phyloP scores from a whole-genome alignment of 208 protist genomes.

The Acanthamoeba healyi region DNA sequence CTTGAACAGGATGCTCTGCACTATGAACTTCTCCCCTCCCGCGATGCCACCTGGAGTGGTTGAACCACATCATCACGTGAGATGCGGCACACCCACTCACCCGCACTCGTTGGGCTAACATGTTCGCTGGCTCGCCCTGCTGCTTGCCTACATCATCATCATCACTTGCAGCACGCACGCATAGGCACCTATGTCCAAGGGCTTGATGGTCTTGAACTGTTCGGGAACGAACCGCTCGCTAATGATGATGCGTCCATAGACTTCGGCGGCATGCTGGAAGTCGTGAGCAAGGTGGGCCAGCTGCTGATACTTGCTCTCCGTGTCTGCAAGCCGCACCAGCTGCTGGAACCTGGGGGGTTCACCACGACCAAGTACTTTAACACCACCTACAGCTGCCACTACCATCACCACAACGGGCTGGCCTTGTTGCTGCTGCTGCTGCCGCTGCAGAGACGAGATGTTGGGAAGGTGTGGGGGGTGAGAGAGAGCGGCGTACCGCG shows the following conservation, averaged over 20 bases:
- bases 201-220: conserved; percentile 79
- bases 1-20: conserved; percentile 77
- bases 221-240: conserved; percentile 74
- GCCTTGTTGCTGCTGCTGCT: too few relatives aligned
- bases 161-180: background rate
- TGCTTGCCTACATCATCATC: background rate
- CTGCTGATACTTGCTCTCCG: conserved; percentile 62
- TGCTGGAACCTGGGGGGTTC: conserved; percentile 39
- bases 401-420: too few relatives aligned
- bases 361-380: background rate
- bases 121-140: too few relatives aligned
- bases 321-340: background rate
- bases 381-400: too few relatives aligned
- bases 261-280: conserved; percentile 81
- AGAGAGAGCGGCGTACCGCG: background rate
- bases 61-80: background rate
- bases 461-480: too few relatives aligned
- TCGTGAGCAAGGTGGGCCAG: conserved; percentile 70
- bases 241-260: conserved; percentile 83
- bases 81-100: too few relatives aligned
- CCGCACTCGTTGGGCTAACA: too few relatives aligned
- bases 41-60: conserved; percentile 57
- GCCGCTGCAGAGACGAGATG: too few relatives aligned
- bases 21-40: conserved; percentile 79
- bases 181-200: conserved; percentile 31